These are phyloP conservation scores for Pseudogymnoascus sp. DNA, from an alignment of 2,329 filamentous ascomycete species.

Conservation along the genomic window DNA sequence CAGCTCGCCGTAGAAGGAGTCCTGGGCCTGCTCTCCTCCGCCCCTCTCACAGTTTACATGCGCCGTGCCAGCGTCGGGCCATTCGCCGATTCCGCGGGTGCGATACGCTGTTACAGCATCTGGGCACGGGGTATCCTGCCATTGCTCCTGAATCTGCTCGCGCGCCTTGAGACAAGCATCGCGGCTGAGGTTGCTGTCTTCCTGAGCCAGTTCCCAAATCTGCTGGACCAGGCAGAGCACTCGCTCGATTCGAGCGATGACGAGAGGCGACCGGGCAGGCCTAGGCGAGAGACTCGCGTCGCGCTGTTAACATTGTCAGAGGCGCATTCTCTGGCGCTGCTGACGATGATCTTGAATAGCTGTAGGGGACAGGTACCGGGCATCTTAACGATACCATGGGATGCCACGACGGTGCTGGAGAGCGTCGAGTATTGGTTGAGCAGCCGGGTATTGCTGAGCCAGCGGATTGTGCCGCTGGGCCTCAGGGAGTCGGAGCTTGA, in stretches of 20 bases:
- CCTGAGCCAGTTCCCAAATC: constrained; percentile 78
- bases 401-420: constrained; percentile 64
- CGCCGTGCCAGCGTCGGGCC: constrained; percentile 66
- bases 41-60: constrained; percentile 72
- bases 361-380: constrained; percentile 54
- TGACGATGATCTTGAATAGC: constrained; percentile 64
- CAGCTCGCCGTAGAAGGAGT: constrained; percentile 83
- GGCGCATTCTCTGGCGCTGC: constrained; percentile 68
- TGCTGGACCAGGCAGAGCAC: constrained; percentile 65
- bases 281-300: constrained; percentile 44
- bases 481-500: constrained; percentile 62
- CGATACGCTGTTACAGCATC: constrained; percentile 73
- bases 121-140: constrained; percentile 87
- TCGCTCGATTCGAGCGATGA: constrained; percentile 58
- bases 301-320: constrained; percentile 70
- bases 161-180: constrained; percentile 71
- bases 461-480: constrained; percentile 66
- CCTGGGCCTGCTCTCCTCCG: constrained; percentile 69
- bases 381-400: constrained; percentile 72
- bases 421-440: constrained; percentile 78
- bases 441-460: constrained; percentile 60
- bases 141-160: constrained; percentile 79
- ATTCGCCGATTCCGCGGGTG: constrained; percentile 63
- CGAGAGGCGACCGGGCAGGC: background rate
- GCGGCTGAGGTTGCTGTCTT: constrained; percentile 81